Base-by-base conservation (phyloP, 495 filamentous ascomycete genomes). In the Venustampulla echinocandica region DNA sequence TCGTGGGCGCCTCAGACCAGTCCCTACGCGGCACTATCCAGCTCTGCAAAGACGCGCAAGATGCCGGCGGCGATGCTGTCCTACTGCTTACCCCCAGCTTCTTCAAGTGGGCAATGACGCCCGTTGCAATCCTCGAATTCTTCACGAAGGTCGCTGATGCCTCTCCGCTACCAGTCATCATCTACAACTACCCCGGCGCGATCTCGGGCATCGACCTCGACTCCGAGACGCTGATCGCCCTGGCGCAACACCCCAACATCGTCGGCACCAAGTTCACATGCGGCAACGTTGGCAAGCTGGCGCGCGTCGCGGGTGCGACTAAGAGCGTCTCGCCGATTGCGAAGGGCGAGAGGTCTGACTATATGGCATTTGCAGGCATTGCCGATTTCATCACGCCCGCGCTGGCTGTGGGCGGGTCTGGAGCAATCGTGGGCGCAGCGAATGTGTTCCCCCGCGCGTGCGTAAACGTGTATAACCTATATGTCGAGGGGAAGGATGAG, bases 161-260 rank as follows among this genome's bases (percentile, higher is more conserved):
- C 6, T 92, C 86, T 1, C 90, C 88, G 4, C 75, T 96, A 37
- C 90, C 89, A 0, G 74, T 96, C 46, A 70, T 95, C 49, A 89
- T 96, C 60, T 96, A 96, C 71, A 96, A 95, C 68, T 96, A 82
- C 66, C 89, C 89, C 22, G 86, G 79, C 14, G 90, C 85, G 2
- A 84, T 83, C 24, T 70, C 76, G 10, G 89, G 90, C 10, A 67
- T 92, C 44, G 89, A 95, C 58, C 79, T 95, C 37, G 80, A 74
- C 43, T 92, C 86, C 0, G 87, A 94, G 56, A 70, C 79, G 49
- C 85, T 95, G 61, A 70, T 84, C 41, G 64, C 77, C 42, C 75
- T 95, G 35, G 64, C 88, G 2, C 62, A 78, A 52, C 87, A 95
- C 61, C 75, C 81, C 54, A 95, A 95, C 58, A 90, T 96, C 56